A percentile compares a stretch with the other conserved stretches of the same genome.
Evolutionary conservation across 805 yeast species (phyloP).

Genomic region (Myxozyma udenii): DNA sequence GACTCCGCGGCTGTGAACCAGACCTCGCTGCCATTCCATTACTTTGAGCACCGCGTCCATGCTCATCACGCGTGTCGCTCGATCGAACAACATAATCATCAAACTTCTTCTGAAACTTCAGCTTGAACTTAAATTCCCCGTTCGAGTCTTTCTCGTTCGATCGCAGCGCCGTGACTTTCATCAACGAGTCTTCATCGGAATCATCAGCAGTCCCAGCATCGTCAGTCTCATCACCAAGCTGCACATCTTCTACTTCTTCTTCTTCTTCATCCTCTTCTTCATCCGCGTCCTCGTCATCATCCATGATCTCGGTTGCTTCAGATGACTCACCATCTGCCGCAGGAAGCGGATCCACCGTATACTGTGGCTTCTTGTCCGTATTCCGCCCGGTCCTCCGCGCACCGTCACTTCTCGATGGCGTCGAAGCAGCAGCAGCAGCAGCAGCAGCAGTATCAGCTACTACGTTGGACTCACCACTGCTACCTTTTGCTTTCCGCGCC

Average conservation of each 20-base stretch:
- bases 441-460: not conserved
- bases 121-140: constrained; percentile 12
- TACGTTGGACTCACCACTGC: not conserved
- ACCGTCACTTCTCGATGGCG: not conserved
- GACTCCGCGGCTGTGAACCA: too few relatives aligned
- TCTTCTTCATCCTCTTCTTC: not conserved
- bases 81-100: constrained; percentile 17
- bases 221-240: not conserved
- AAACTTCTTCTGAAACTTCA: constrained; percentile 19
- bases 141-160: constrained; percentile 2
- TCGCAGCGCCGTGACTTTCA: not conserved
- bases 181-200: not conserved
- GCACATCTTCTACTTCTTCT: too few relatives aligned
- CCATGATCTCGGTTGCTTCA: not conserved
- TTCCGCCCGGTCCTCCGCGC: not conserved
- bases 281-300: constrained; percentile 4
- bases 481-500: not conserved
- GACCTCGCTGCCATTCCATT: not conserved
- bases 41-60: not conserved
- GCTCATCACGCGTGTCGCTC: constrained; percentile 9
- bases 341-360: not conserved
- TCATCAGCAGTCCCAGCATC: not conserved
- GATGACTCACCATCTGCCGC: not conserved
- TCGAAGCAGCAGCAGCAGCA: not conserved
- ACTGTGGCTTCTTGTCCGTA: not conserved